Evolutionary conservation across 2,329 filamentous ascomycete species (phyloP).

Genomic region (Arthroderma sp.): DNA sequence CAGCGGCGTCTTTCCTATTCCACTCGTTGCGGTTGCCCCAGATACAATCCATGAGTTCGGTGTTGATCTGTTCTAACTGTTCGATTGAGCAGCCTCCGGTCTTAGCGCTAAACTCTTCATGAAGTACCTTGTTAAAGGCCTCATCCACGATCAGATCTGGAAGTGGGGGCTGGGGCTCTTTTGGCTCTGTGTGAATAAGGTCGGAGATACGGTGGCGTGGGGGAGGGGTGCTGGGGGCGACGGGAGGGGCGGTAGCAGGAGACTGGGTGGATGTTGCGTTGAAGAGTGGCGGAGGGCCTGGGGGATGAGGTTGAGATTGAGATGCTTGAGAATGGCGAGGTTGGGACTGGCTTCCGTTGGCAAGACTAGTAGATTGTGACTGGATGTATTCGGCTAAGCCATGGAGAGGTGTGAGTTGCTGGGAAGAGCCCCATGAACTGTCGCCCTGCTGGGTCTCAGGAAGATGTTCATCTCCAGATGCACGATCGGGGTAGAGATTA

Average conservation of each 20-base stretch:
- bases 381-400: slow-evolving; percentile 20
- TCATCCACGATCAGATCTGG: slow-evolving; percentile 32
- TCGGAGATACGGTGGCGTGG: not conserved
- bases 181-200: not conserved
- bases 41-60: slow-evolving; percentile 77
- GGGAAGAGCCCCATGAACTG: slow-evolving; percentile 25
- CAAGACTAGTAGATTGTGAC: slow-evolving; percentile 22
- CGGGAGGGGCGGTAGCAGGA: not conserved
- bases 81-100: slow-evolving; percentile 77
- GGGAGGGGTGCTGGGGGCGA: not conserved
- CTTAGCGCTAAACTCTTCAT: slow-evolving; percentile 50
- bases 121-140: slow-evolving; percentile 44
- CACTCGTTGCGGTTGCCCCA: slow-evolving; percentile 71
- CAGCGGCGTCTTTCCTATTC: slow-evolving; percentile 66
- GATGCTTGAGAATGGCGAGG: slow-evolving; percentile 20
- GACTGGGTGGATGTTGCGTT: slow-evolving; percentile 16
- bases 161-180: not conserved
- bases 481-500: slow-evolving; percentile 36
- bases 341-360: slow-evolving; percentile 26
- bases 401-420: slow-evolving; percentile 17
- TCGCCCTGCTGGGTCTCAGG: slow-evolving; percentile 51
- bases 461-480: slow-evolving; percentile 47
- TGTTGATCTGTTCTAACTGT: slow-evolving; percentile 87
- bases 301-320: slow-evolving; percentile 25
- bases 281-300: slow-evolving; percentile 28